Percentiles rank a stretch among this genome's conserved stretches.
Conservation (phyloP, 1,139 yeast genomes). For the Saccharomycopsis phalli region DNA sequence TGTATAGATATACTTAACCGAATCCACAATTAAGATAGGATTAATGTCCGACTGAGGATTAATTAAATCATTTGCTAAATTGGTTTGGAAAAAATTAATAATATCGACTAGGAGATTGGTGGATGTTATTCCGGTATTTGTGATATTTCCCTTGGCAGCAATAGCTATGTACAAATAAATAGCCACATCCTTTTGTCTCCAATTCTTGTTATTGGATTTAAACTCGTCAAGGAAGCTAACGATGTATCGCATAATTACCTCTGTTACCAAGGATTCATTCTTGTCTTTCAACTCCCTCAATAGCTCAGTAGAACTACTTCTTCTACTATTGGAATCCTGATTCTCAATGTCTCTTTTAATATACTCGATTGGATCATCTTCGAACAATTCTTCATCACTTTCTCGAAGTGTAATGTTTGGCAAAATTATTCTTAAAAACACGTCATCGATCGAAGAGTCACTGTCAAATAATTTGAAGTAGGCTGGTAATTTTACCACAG, state of each 20-base stretch:
- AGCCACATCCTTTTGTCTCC: conserved; percentile 87
- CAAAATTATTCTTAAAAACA: conserved; percentile 73
- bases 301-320: conserved; percentile 87
- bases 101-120: conserved; percentile 81
- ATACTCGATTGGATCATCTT: conserved; percentile 92
- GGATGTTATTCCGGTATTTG: conserved; percentile 81
- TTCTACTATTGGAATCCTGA: conserved; percentile 83
- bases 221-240: conserved; percentile 52
- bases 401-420: conserved; percentile 84
- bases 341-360: conserved; percentile 93
- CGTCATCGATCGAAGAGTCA: conserved; percentile 62
- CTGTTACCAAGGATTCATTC: conserved; percentile 66
- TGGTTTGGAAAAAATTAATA: conserved; percentile 70
- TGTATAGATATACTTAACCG: conserved; percentile 80
- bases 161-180: conserved; percentile 78
- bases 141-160: conserved; percentile 83
- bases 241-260: conserved; percentile 70
- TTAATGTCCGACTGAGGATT: conserved; percentile 32
- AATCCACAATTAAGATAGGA: conserved; percentile 81
- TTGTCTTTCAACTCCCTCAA: conserved; percentile 78
- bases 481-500: conserved; percentile 64
- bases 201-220: conserved; percentile 36
- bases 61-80: conserved; percentile 74
- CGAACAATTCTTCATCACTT: conserved; percentile 84
- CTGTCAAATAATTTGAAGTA: conserved; percentile 58